These are phyloP conservation scores for Nannochloropsis oceanica DNA, from an alignment of 108 stramenopile genomes.

Conservation along the genomic window DNA sequence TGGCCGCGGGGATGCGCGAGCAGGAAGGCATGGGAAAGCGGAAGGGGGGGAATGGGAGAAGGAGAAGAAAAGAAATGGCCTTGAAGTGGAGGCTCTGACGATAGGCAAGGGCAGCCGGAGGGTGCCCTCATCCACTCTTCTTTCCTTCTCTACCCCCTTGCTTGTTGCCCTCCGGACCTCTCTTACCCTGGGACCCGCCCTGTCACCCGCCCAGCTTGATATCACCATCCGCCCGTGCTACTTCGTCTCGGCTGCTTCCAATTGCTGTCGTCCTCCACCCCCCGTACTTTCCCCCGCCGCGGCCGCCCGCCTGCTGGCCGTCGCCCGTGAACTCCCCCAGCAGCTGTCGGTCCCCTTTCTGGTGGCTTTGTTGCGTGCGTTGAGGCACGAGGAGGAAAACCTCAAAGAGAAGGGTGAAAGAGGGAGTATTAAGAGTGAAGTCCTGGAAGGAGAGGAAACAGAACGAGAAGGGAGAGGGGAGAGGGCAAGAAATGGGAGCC, in stretches of 20 bases:
- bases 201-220: too few relatives aligned
- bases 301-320: neutral
- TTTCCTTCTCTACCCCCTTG: too few relatives aligned
- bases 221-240: neutral
- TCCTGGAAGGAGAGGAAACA: neutral
- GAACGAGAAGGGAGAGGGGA: neutral
- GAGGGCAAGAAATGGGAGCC: neutral
- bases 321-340: neutral
- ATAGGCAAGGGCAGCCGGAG: too few relatives aligned
- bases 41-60: too few relatives aligned
- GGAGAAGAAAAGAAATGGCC: too few relatives aligned
- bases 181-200: too few relatives aligned
- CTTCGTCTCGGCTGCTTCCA: neutral
- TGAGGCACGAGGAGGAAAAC: neutral
- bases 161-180: too few relatives aligned
- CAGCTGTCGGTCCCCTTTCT: neutral
- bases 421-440: neutral
- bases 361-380: neutral
- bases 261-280: neutral
- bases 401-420: neutral
- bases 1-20: too few relatives aligned
- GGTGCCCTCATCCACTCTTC: too few relatives aligned
- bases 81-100: too few relatives aligned
- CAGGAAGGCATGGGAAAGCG: too few relatives aligned
- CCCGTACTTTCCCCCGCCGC: neutral